Evolutionary conservation across 306 rosid species (phyloP).

Genomic region (Ceratonia siliqua): DNA sequence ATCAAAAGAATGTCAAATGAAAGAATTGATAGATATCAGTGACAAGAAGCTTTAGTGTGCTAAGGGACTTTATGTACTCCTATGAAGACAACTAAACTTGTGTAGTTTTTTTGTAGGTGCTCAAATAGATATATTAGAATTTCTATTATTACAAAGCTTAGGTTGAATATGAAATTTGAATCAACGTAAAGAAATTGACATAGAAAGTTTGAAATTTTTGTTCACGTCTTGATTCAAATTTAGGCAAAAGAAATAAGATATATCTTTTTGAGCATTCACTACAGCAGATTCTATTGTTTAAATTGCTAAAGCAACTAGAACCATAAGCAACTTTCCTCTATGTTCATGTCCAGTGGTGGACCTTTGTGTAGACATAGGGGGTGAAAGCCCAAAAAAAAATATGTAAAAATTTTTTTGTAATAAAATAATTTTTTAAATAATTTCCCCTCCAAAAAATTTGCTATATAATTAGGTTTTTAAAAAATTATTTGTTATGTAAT

Average conservation of each 20-base stretch:
- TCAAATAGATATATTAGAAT: not conserved
- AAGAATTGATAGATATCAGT: not conserved
- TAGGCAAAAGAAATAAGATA: not conserved
- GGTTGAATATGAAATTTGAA: not conserved
- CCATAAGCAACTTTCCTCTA: not conserved
- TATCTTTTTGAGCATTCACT: not conserved
- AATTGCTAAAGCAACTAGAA: not conserved
- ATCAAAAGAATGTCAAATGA: not conserved
- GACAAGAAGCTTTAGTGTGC: not conserved
- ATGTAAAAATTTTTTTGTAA: no score
- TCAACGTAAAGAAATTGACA: not conserved
- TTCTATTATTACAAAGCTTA: not conserved
- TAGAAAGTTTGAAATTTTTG: no score
- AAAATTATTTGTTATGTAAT: no score
- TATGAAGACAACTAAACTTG: not conserved
- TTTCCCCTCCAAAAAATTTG: no score
- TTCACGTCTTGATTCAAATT: not conserved
- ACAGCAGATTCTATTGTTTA: not conserved
- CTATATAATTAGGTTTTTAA: no score
- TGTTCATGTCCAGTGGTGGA: conserved; percentile 6
- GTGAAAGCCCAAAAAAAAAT: no score
- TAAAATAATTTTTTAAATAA: no score
- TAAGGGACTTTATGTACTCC: not conserved
- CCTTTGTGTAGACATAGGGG: no score
- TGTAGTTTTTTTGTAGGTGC: not conserved